Base-by-base conservation (phyloP, 2,329 filamentous ascomycete genomes). In the Colletotrichum echinochloae region DNA sequence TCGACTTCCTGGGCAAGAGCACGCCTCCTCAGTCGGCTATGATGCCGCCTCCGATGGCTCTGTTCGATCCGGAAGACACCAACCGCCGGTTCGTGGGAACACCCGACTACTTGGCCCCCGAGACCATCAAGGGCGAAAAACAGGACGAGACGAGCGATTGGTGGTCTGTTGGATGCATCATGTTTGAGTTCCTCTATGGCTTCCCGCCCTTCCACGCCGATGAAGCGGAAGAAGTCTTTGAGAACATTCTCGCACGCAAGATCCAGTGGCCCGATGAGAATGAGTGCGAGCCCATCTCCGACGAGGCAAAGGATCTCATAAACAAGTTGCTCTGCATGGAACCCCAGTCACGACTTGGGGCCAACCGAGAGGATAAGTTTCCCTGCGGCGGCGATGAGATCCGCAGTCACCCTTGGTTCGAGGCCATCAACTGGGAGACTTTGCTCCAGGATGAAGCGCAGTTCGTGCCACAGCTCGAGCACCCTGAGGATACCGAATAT, bases 131-230 rank as follows among this genome's bases (percentile, higher is more conserved):
- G 74, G 96, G 97, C 60, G 91, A 94, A 74, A 94, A 95, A 1
- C 96, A 99, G 80, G 96, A 99, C 77, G 95, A 98, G 80, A 96
- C 95, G 74, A 98, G 96, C 78, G 96, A 99, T 89, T 99, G 96
- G 96, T 99, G 96, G 96, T 98, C 96, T 28, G 87, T 99, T n/a
- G 96, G 96, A 0, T 99, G 97, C 79, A 98, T 99, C 75, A 84
- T 98, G 81, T 99, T 98, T 76, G 96, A 99, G 77, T 98, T 97
- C 74, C 84, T 99, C 2, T 98, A 94, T 77, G 96, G 96, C 1
- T 92, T 94, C 68, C 96, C 96, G 0, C 96, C 96, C 0, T 99
- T 99, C 80, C 94, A 98, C 79, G 96, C 94, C 1, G 85, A 87
- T 26, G 94, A 95, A 57, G 94, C 96, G 0, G 96, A 99, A 75